These are phyloP conservation scores for Isoetes taiwanensis DNA, from an alignment of 75 land plant species.

Conservation along the genomic window DNA sequence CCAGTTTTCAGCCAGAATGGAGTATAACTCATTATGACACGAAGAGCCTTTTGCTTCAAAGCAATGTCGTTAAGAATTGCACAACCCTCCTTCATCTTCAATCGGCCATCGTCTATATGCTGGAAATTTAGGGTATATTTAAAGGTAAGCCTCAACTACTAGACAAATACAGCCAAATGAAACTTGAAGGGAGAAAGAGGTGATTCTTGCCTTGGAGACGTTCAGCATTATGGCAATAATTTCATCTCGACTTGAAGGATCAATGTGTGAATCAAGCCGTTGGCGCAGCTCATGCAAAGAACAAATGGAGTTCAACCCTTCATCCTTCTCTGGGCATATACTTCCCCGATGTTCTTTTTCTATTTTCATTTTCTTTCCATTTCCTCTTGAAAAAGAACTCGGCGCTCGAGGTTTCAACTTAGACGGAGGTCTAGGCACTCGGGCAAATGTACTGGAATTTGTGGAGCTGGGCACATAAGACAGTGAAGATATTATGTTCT, in stretches of 20 bases:
- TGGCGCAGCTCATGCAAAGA: slow-evolving; percentile 44
- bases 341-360: not conserved
- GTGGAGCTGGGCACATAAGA: not conserved
- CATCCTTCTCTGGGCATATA: not conserved
- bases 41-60: slow-evolving; percentile 48
- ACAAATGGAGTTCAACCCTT: slow-evolving; percentile 41
- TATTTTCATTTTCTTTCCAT: slow-evolving; percentile 12
- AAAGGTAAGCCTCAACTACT: not conserved
- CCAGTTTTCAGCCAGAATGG: slow-evolving; percentile 69
- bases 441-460: not conserved
- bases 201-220: slow-evolving; percentile 42
- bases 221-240: slow-evolving; percentile 44
- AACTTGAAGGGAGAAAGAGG: not conserved
- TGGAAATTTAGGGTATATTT: slow-evolving; percentile 12
- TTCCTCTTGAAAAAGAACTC: slow-evolving; percentile 17
- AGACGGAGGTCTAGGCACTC: not conserved
- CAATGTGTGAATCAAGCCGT: slow-evolving; percentile 39
- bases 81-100: slow-evolving; percentile 70
- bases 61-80: slow-evolving; percentile 59
- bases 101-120: slow-evolving; percentile 77
- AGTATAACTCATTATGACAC: slow-evolving; percentile 49
- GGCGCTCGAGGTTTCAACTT: not conserved
- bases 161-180: not conserved
- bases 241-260: slow-evolving; percentile 28
- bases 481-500: not conserved